phyloP scores from a whole-genome alignment of 805 yeast genomes.

The Hanseniaspora hatyaiensis region DNA sequence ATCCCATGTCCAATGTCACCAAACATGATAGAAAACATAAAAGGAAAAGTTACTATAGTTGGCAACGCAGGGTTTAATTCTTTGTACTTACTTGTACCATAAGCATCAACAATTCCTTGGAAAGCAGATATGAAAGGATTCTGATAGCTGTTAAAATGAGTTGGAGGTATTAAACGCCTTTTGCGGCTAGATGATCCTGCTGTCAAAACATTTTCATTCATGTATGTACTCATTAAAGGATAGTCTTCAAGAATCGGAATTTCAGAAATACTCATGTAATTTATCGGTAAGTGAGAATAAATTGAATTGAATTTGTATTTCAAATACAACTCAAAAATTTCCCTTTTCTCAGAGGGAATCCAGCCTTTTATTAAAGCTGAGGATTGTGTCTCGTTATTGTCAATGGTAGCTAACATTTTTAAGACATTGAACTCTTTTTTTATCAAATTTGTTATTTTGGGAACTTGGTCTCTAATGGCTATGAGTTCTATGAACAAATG shows the following conservation, averaged over 20 bases:
- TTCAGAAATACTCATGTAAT: slow-evolving; percentile 8
- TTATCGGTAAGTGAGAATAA: slow-evolving; percentile 23
- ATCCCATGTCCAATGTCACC: slow-evolving; percentile 97
- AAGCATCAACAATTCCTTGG: slow-evolving; percentile 89
- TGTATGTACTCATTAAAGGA: slow-evolving; percentile 18
- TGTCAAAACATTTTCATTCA: slow-evolving; percentile 27
- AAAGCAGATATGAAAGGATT: slow-evolving; percentile 89
- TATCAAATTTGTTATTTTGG: slow-evolving; percentile 57
- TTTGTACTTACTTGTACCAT: slow-evolving; percentile 83
- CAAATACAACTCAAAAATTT: slow-evolving; percentile 52
- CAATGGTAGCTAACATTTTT: slow-evolving; percentile 63
- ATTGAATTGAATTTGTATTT: slow-evolving; percentile 29
- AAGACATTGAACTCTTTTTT: slow-evolving; percentile 44
- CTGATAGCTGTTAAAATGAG: slow-evolving; percentile 65
- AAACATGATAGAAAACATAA: slow-evolving; percentile 98
- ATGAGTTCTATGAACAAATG: slow-evolving; percentile 68
- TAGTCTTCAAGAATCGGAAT: slow-evolving; percentile 26
- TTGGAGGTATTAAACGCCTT: slow-evolving; percentile 62
- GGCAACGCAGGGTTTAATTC: slow-evolving; percentile 96
- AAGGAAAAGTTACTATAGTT: slow-evolving; percentile 90
- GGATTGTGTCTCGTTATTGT: slow-evolving; percentile 30
- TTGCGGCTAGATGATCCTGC: slow-evolving; percentile 28
- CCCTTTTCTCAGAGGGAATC: slow-evolving; percentile 74
- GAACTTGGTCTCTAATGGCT: slow-evolving; percentile 62
- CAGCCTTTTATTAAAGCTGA: slow-evolving; percentile 93